Conservation (phyloP, 495 filamentous ascomycete species). For the Neohortaea acidophila region DNA sequence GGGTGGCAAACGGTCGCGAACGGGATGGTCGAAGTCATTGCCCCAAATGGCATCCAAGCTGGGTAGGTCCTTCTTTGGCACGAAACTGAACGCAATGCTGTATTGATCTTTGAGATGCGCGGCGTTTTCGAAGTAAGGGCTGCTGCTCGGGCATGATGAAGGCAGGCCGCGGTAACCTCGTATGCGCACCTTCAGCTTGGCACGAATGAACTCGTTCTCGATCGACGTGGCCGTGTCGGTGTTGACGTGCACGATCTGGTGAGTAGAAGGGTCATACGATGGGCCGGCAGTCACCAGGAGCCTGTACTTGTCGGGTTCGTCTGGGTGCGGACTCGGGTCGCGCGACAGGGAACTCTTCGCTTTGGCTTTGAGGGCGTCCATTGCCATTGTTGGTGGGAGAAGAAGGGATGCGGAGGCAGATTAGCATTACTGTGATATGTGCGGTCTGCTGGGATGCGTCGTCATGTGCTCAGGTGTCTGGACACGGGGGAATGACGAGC, state of each 20-base stretch:
- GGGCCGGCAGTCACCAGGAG: conserved; percentile 63
- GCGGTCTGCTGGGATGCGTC: too few species aligned
- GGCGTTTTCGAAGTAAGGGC: conserved; percentile 56
- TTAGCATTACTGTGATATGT: too few species aligned
- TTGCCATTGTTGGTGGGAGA: too few species aligned
- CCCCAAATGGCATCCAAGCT: conserved; percentile 70
- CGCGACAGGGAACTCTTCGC: too few species aligned
- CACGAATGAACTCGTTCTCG: conserved; percentile 40
- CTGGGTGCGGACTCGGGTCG: too few species aligned
- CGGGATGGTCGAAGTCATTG: conserved; percentile 80
- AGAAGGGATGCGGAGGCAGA: too few species aligned
- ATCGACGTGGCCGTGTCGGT: conserved; percentile 39
- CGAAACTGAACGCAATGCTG: conserved; percentile 59
- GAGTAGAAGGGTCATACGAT: conserved; percentile 48
- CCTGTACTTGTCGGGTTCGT: conserved; percentile 37
- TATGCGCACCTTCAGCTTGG: conserved; percentile 55
- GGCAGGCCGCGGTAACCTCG: conserved; percentile 38
- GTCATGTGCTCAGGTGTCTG: too few species aligned
- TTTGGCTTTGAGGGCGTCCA: too few species aligned
- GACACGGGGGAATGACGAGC: too few species aligned
- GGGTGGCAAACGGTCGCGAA: conserved; percentile 65
- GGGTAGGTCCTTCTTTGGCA: conserved; percentile 46
- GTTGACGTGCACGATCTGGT: conserved; percentile 62
- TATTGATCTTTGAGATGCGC: conserved; percentile 64
- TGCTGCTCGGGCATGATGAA: conserved; percentile 29